Conservation (phyloP, 2,329 filamentous ascomycete species). For the Bimuria novae-zelandiae region DNA sequence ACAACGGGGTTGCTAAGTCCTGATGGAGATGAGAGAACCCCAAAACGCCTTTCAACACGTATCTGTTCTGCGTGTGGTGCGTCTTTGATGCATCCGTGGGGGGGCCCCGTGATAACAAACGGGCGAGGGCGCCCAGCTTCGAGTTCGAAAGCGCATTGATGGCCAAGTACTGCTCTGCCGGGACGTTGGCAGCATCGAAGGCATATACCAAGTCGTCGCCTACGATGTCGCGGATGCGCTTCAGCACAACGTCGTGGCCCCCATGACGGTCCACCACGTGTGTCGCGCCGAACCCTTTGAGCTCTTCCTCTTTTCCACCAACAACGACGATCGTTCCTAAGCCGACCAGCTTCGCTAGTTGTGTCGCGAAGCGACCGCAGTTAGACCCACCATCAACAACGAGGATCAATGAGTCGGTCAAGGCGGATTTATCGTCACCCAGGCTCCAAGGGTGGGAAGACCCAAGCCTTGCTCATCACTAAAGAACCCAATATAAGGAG, state of each 20-base stretch:
- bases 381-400: conserved; percentile 46
- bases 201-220: conserved; percentile 49
- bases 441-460: conserved; percentile 35
- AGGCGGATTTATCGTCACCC: conserved; percentile 26
- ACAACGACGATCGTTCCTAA: conserved; percentile 49
- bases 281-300: conserved; percentile 47
- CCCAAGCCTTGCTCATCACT: conserved; percentile 20
- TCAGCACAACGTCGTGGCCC: conserved; percentile 34
- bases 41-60: conserved; percentile 32
- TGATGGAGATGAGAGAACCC: conserved; percentile 33
- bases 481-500: conserved; percentile 45
- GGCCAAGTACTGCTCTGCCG: conserved; percentile 31
- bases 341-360: conserved; percentile 43
- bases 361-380: conserved; percentile 40
- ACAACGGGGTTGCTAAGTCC: conserved; percentile 38
- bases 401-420: conserved; percentile 26
- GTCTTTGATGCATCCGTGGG: conserved; percentile 35
- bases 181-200: conserved; percentile 42
- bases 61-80: conserved; percentile 39
- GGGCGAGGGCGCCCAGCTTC: conserved; percentile 42
- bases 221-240: conserved; percentile 42
- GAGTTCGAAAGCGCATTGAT: conserved; percentile 43
- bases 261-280: conserved; percentile 50
- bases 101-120: conserved; percentile 24
- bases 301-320: conserved; percentile 35